Percentiles rank a stretch among this genome's conserved stretches.
Conservation (phyloP, 208 protist species). For the Phytomonas serpens region DNA sequence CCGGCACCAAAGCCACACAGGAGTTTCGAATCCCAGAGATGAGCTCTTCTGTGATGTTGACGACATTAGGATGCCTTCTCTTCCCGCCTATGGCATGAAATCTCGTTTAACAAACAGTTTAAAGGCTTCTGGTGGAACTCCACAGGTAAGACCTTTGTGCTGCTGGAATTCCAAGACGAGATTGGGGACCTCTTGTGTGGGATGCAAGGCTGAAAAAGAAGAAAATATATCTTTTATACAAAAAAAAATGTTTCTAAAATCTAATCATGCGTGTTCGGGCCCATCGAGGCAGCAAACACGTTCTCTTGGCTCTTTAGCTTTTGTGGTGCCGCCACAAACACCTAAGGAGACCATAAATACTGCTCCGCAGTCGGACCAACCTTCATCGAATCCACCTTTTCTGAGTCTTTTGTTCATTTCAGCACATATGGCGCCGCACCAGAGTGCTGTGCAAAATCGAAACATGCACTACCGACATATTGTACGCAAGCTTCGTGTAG, state of each 20-base stretch:
- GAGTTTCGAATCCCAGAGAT: neutral
- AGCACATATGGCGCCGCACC: slow-evolving; percentile 87
- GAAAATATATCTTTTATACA: neutral
- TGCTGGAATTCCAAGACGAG: neutral
- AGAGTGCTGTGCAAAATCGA: slow-evolving; percentile 50
- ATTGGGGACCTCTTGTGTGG: neutral
- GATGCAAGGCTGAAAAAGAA: neutral
- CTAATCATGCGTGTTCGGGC: neutral
- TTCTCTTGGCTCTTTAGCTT: neutral
- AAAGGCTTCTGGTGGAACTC: neutral
- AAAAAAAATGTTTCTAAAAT: neutral
- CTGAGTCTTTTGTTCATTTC: slow-evolving; percentile 85
- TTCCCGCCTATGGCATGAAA: neutral
- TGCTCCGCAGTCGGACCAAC: neutral
- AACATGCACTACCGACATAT: slow-evolving; percentile 86
- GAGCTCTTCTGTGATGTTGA: neutral
- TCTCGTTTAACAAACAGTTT: neutral
- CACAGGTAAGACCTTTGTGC: neutral
- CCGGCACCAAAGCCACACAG: neutral
- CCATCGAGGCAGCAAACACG: neutral
- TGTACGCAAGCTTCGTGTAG: slow-evolving; percentile 36
- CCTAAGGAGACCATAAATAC: neutral
- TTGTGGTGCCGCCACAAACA: neutral
- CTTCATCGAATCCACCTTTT: slow-evolving; percentile 14
- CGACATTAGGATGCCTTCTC: neutral